These are phyloP conservation scores for Funneliformis mosseae DNA, from an alignment of 192 early-diverging fungal genomes.

Conservation along the genomic window DNA sequence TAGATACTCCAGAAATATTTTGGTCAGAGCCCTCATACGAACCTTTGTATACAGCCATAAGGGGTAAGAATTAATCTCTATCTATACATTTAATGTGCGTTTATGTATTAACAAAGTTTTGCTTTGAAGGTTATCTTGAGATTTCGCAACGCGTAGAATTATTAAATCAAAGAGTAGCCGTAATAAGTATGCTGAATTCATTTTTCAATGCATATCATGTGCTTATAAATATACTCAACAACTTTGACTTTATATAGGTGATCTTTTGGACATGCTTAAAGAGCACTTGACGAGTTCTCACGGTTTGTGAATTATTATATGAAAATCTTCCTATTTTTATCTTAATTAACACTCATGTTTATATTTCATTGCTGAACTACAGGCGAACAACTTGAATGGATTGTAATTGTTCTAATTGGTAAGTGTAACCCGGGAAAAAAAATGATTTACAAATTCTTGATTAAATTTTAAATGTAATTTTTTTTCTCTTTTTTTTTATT, in stretches of 20 bases:
- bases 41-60: conserved; percentile 76
- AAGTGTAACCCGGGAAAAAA: background rate
- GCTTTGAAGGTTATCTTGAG: conserved; percentile 66
- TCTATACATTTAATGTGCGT: background rate
- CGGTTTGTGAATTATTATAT: conserved; percentile 40
- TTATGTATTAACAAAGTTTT: background rate
- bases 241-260: conserved; percentile 36
- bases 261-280: conserved; percentile 93
- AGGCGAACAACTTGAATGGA: conserved; percentile 91
- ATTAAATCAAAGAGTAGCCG: conserved; percentile 89
- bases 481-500: conserved; percentile 8
- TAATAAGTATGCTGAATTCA: conserved; percentile 61
- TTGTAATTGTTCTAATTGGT: conserved; percentile 91
- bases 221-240: background rate
- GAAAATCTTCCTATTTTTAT: background rate
- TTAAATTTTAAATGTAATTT: conserved; percentile 6
- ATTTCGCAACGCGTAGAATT: conserved; percentile 86
- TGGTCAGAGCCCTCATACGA: conserved; percentile 86
- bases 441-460: background rate
- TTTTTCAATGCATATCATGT: background rate
- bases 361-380: background rate
- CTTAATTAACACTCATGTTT: background rate
- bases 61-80: conserved; percentile 44
- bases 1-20: conserved; percentile 93
- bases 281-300: conserved; percentile 91